Base-by-base conservation (phyloP, 306 rosid genomes). In the Macrotyloma uniflorum region DNA sequence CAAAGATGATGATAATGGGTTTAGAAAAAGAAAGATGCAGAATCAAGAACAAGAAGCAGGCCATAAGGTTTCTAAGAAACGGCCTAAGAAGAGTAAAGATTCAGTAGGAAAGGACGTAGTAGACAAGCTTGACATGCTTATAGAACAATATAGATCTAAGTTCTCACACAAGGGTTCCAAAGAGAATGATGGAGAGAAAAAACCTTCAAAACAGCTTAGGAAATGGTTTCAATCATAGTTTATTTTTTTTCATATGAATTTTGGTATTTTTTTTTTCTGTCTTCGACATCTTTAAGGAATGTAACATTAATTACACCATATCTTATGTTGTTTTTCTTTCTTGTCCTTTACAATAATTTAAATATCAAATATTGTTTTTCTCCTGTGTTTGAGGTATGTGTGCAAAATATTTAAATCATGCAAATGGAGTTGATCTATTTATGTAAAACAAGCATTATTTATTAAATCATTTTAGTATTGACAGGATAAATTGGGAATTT, bases 101-200 rank as follows among this genome's bases (percentile, higher is more conserved):
- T 84, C 90, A 15, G 50, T 67, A 40, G 98, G 98, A 36, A 81
- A 86, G 75, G 98, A 89, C 16, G 82, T 24, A 10, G 87, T 75
- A 19, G 99, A 93, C 76, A 91, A 90, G 85, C 99, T 95, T 47
- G 99, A 95, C 88, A 49, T 86, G 88, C 97, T 95, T 73, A 93
- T 95, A 30, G 96, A 89, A 78, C 92, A 91, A 86, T 95, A 95
- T 63, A 87, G 77, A 61, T 88, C 97, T 74, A 91, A 86, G 83
- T 88, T 88, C 84, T 88, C 94, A 40, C 82, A 84, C 24, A 86
- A 71, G 32, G 66, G 83, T 40, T 83, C 86, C 6, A 75, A 33
- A 79, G 85, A 86, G 80, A 80, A 68, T 7, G 88, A 88, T 7
- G 88, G 88, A 2, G 93, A 81, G 70, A 86, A 79, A 74, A 83